phyloP scores from a whole-genome alignment of 306 rosid species.

The Vigna radiata region DNA sequence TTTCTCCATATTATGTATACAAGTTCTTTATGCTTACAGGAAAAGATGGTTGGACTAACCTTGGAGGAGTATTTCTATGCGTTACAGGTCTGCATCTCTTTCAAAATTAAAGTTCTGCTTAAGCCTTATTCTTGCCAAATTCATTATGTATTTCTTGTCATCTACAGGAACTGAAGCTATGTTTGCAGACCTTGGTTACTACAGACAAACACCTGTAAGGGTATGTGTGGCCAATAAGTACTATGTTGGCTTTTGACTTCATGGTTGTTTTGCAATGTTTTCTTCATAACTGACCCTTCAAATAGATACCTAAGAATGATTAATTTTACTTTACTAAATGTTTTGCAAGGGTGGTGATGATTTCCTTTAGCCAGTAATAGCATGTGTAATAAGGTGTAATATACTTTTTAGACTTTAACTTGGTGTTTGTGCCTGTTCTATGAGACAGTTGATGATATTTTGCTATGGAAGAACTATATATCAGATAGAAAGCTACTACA shows the following conservation, averaged over 20 bases:
- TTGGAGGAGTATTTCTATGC: constrained; percentile 81
- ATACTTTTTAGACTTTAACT: neutral
- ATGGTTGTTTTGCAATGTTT: constrained; percentile 36
- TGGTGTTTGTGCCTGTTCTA: constrained; percentile 36
- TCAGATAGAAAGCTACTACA: constrained; percentile 13
- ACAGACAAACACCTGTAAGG: constrained; percentile 68
- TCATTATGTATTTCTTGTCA: constrained; percentile 27
- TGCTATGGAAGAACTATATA: constrained; percentile 26
- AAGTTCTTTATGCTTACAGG: constrained; percentile 74
- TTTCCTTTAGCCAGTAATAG: too few species aligned
- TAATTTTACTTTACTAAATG: too few species aligned
- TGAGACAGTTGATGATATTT: constrained; percentile 22
- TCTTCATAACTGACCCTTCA: constrained; percentile 3
- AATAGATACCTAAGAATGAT: too few species aligned
- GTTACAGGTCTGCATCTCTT: constrained; percentile 63
- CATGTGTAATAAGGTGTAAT: too few species aligned
- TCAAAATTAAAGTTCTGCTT: constrained; percentile 34
- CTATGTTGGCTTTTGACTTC: constrained; percentile 40
- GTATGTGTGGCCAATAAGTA: constrained; percentile 56
- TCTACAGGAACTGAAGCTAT: constrained; percentile 81
- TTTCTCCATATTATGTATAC: constrained; percentile 83
- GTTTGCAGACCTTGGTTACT: constrained; percentile 83
- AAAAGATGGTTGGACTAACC: constrained; percentile 78
- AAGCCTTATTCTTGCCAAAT: constrained; percentile 37
- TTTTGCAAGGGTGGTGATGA: too few species aligned